Evolutionary conservation across 2,329 filamentous ascomycete genomes (phyloP).

Genomic region (Phialocephala subalpina): DNA sequence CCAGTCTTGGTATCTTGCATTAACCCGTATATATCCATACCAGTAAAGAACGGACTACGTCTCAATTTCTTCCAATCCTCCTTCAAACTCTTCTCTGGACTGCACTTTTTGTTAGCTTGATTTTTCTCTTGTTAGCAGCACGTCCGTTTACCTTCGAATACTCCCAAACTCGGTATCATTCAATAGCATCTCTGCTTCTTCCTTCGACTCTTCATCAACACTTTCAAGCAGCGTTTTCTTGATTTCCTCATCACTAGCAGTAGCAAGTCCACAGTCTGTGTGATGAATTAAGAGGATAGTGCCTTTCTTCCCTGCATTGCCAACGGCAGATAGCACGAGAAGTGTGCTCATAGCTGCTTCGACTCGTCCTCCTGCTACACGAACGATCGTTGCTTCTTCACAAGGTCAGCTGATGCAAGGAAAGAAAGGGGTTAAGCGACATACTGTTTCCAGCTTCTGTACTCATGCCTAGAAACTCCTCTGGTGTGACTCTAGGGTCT

Average conservation of each 20-base stretch:
- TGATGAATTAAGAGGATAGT: slow-evolving; percentile 36
- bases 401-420: not conserved
- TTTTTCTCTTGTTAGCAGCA: not conserved
- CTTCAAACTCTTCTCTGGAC: slow-evolving; percentile 33
- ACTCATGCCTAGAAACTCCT: slow-evolving; percentile 36
- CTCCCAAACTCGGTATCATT: slow-evolving; percentile 31
- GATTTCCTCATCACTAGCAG: slow-evolving; percentile 29
- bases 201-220: slow-evolving; percentile 6
- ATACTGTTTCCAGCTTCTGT: slow-evolving; percentile 18
- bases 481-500: slow-evolving; percentile 34
- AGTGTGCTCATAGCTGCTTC: slow-evolving; percentile 33
- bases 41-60: slow-evolving; percentile 30
- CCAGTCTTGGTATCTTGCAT: slow-evolving; percentile 38
- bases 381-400: slow-evolving; percentile 36
- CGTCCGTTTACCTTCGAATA: slow-evolving; percentile 27
- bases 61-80: slow-evolving; percentile 35
- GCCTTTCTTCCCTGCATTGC: slow-evolving; percentile 37
- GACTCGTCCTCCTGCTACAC: slow-evolving; percentile 36
- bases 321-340: slow-evolving; percentile 35
- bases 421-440: slow-evolving; percentile 14
- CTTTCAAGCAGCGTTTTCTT: slow-evolving; percentile 18
- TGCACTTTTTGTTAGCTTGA: slow-evolving; percentile 16
- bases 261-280: slow-evolving; percentile 33
- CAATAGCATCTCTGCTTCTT: slow-evolving; percentile 13
- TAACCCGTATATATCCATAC: slow-evolving; percentile 34